Evolutionary conservation across 768 basidiomycete genomes (phyloP).

Genomic region (Hortiboletus campestris): DNA sequence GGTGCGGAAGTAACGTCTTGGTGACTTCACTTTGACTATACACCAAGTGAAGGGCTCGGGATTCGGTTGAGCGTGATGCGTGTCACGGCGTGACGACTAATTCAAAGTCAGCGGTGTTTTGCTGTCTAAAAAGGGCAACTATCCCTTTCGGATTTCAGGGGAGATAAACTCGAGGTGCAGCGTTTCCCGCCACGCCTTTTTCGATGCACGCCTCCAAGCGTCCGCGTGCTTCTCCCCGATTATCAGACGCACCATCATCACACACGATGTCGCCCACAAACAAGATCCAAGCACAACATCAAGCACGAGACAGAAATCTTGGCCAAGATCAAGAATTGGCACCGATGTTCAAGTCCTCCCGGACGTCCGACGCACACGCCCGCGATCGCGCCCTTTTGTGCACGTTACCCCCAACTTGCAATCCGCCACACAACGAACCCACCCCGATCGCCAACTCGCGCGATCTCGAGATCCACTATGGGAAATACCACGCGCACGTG

Average conservation of each 20-base stretch:
- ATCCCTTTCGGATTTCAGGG: not conserved
- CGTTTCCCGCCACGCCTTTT: not conserved
- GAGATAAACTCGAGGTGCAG: not conserved
- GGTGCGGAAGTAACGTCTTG: not conserved
- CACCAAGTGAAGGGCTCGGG: not conserved
- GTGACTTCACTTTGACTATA: not conserved
- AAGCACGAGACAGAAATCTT: not conserved
- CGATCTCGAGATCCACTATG: conserved; percentile 82
- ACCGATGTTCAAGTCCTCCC: conserved; percentile 35
- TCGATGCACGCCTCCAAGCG: conserved; percentile 33
- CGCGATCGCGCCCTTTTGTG: conserved; percentile 53
- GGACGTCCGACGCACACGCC: conserved; percentile 24
- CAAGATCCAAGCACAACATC: not conserved
- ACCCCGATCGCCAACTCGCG: conserved; percentile 62
- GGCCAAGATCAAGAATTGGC: conserved; percentile 18
- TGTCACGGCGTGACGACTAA: conserved; percentile 18
- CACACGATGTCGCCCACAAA: conserved; percentile 21
- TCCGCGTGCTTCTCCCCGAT: conserved; percentile 27
- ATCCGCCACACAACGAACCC: conserved; percentile 48
- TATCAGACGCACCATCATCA: conserved; percentile 36
- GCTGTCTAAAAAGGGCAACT: conserved; percentile 1
- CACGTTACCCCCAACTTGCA: conserved; percentile 82
- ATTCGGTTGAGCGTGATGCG: not conserved
- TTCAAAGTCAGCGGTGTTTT: conserved; percentile 22
- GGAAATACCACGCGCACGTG: conserved; percentile 80